A percentile compares a stretch with the other conserved stretches of the same genome.
Evolutionary conservation across 106 monocot genomes (phyloP).

Genomic region (Platanthera guangdongensis): DNA sequence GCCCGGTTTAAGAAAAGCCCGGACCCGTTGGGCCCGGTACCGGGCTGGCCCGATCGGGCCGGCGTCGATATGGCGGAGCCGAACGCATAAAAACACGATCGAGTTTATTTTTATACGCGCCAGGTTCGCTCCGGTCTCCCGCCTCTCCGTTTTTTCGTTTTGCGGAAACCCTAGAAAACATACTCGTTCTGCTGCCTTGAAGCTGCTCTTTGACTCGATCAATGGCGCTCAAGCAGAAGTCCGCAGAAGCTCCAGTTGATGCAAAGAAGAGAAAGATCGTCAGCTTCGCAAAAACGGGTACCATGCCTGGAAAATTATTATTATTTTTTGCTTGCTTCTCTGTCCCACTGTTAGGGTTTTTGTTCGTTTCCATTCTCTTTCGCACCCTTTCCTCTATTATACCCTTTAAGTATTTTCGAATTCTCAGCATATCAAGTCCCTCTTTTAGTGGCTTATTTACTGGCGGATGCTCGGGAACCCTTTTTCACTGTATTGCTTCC

Average conservation of each 20-base stretch:
- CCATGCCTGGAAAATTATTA: neutral
- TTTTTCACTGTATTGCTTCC: too few species aligned
- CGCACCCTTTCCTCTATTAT: neutral
- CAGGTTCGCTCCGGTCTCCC: too few species aligned
- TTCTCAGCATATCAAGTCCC: too few species aligned
- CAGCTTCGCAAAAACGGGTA: neutral
- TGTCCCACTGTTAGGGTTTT: neutral
- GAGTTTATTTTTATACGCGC: too few species aligned
- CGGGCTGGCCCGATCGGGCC: too few species aligned
- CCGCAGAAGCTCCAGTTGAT: neutral
- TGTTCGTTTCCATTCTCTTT: neutral
- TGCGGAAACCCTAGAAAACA: conserved; percentile 1
- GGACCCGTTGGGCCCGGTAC: too few species aligned
- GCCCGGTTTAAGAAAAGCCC: too few species aligned
- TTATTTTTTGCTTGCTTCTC: neutral
- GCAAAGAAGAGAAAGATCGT: conserved; percentile 1
- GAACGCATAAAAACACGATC: too few species aligned
- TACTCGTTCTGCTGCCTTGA: neutral
- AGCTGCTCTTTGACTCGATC: neutral
- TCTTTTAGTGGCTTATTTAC: too few species aligned
- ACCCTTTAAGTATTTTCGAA: neutral
- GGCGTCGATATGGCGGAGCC: too few species aligned
- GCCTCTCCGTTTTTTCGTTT: too few species aligned
- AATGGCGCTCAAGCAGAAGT: conserved; percentile 1
- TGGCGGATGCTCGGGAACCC: too few species aligned